phyloP scores from a whole-genome alignment of 2,329 filamentous ascomycete species.

The Aspergillus chevalieri region DNA sequence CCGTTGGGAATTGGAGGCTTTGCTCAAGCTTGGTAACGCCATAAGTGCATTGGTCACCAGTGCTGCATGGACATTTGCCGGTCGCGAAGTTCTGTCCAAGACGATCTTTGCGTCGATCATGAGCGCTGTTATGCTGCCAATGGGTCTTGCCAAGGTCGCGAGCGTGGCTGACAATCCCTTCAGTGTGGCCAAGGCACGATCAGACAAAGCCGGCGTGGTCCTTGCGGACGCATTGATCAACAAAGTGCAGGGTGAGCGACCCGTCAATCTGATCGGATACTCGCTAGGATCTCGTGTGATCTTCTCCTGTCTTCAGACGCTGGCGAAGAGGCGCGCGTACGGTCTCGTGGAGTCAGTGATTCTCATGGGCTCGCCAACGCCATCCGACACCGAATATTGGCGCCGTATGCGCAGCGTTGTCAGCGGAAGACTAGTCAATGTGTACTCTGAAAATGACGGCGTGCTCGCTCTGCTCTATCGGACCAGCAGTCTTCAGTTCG shows the following conservation, averaged over 20 bases:
- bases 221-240: conserved; percentile 79
- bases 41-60: conserved; percentile 72
- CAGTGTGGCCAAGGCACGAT: conserved; percentile 66
- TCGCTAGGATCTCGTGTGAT: conserved; percentile 76
- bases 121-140: conserved; percentile 61
- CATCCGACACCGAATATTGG: conserved; percentile 68
- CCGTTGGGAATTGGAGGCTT: conserved; percentile 72
- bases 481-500: conserved; percentile 72
- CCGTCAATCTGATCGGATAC: conserved; percentile 74
- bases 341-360: conserved; percentile 79
- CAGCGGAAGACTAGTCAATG: conserved; percentile 75
- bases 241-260: conserved; percentile 72
- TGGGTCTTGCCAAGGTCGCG: conserved; percentile 60
- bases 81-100: conserved; percentile 66
- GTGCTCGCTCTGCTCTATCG: conserved; percentile 84
- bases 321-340: conserved; percentile 73
- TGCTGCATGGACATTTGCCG: conserved; percentile 69
- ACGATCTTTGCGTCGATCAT: conserved; percentile 64
- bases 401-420: conserved; percentile 70
- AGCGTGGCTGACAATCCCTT: conserved; percentile 76
- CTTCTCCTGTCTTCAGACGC: conserved; percentile 68
- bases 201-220: conserved; percentile 72
- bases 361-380: conserved; percentile 73
- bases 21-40: conserved; percentile 70
- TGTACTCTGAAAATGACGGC: conserved; percentile 81